Evolutionary conservation across 2,329 filamentous ascomycete species (phyloP), one percentile per base, ranked within the genome.

Genomic region (Elsinoe perseae): DNA sequence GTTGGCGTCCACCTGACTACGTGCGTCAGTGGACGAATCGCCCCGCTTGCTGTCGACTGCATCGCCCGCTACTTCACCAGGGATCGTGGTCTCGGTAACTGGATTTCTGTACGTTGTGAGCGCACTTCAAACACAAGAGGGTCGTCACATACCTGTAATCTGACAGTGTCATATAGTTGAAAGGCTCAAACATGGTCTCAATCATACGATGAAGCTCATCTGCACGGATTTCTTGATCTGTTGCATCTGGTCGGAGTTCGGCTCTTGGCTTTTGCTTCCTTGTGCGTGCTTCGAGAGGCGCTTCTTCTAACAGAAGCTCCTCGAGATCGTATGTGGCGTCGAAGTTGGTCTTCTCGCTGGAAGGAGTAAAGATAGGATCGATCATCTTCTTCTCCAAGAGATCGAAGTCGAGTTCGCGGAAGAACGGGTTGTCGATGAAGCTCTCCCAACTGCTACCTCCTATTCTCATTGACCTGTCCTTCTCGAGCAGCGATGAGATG

Each of bases 301-400:
- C 93, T 69, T 98, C 93, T 71, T 98, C 93, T 43, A 98, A 73
- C 1, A 98, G 74, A 18, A 98, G 72, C 70, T 98, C 93, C 68
- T 98, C 93, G 52, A 98, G 75, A 70, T 98, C 93, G 68, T 98
- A 97, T 0, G 93, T 98, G 3, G 93, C 93, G 71, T 98, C 93
- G 63, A 98, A 98, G 69, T 98, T 98, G 2, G 93, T 97, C 79
- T 98, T 98, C 50, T 97, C 93, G 56, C 89, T 91, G 0, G 92
- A 95, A 0, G 93, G 93, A 18, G 87, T 81, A 69, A 98, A 98
- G 2, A 97, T 83, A 0, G 93, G 93, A 63, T 91, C 85, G 43
- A 97, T 84, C 66, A 90, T 84, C 69, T 96, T 97, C 61, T 83
- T 78, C 68, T 95, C 89, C 32, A 98, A 73, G 0, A 85, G 84